Conservation (phyloP, 1,139 yeast genomes). For the Saccharomyces hybrid region DNA sequence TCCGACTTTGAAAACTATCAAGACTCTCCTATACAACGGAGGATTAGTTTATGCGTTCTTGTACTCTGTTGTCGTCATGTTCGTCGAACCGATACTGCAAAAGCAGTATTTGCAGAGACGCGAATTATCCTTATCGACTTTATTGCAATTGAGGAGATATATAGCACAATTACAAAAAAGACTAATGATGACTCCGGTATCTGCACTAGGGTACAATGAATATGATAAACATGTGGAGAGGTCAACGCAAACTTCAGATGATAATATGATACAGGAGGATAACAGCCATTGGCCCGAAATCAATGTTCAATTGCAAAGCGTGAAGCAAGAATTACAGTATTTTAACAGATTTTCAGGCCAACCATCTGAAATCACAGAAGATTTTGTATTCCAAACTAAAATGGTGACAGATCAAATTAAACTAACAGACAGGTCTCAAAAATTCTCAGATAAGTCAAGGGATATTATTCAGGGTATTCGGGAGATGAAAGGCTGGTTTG, state of each 20-base stretch:
- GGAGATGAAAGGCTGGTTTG: constrained; percentile 31
- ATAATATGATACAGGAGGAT: constrained; percentile 25
- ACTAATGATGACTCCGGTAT: constrained; percentile 29
- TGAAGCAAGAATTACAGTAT: constrained; percentile 10
- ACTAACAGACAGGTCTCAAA: constrained; percentile 7
- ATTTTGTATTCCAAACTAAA: constrained; percentile 18
- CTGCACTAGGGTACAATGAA: constrained; percentile 37
- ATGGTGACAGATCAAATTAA: constrained; percentile 16
- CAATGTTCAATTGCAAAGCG: constrained; percentile 13
- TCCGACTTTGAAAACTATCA: constrained; percentile 20
- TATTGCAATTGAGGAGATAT: constrained; percentile 22
- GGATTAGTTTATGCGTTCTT: constrained; percentile 22
- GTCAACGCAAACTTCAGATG: constrained; percentile 25
- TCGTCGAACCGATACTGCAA: constrained; percentile 30
- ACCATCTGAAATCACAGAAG: constrained; percentile 12
- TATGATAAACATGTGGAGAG: constrained; percentile 30
- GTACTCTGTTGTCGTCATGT: constrained; percentile 18
- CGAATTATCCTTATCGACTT: constrained; percentile 18
- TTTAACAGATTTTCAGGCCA: constrained; percentile 9
- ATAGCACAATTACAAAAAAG: constrained; percentile 17
- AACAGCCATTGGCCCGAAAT: constrained; percentile 35
- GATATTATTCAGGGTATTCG: constrained; percentile 16
- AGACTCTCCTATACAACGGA: constrained; percentile 22
- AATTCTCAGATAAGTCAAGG: constrained; percentile 3
- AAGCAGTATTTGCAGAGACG: constrained; percentile 29